Evolutionary conservation across 2,329 filamentous ascomycete species (phyloP), one percentile per base, ranked within the genome.

Genomic region (Sporothrix euskadiensis): DNA sequence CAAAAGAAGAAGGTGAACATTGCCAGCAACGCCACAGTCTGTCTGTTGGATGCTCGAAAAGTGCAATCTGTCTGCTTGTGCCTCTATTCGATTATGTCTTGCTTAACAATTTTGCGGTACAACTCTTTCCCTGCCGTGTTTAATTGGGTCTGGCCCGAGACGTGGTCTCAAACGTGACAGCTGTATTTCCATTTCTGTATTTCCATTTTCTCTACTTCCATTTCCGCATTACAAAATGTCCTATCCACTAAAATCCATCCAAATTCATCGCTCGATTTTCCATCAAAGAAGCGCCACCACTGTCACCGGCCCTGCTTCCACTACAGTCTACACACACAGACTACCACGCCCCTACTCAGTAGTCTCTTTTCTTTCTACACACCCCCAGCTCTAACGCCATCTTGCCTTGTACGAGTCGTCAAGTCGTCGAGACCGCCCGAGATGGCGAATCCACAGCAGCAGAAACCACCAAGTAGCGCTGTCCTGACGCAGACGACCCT

Each of bases 351-450:
- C 22, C 52, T 9, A 54, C 6, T 22, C 49, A 19, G 52, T 56
- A 22, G 4, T 1, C 52, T 14, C 22, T 56, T 12, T 30, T n/a
- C 22, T 54, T 26, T 30, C n/a, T 56, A 9, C 52, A 30, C 52
- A 30, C 35, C 59, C 59, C 59, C 59, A 63, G 59, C 59, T 63
- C 22, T 69, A 49, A 69, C 66, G 66, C 66, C 66, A 69, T 56
- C 44, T 49, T 41, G 66, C 66, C 66, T 69, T 19, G 66, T 39
- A 22, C n/a, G 7, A 9, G 57, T 32, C 2, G 30, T 26, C 57
- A 39, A 3, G 26, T n/a, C 35, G 59, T 41, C 19, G 19, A n/a
- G 19, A 9, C 65, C 3, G 22, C 41, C 63, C 54, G 16, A 66
- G 26, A 66, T 66, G 61, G 39, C 61, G 39, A 69, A 32, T 12